Base-by-base conservation (phyloP, 1,284 basidiomycete genomes). In the Ceratobasidium sp. region DNA sequence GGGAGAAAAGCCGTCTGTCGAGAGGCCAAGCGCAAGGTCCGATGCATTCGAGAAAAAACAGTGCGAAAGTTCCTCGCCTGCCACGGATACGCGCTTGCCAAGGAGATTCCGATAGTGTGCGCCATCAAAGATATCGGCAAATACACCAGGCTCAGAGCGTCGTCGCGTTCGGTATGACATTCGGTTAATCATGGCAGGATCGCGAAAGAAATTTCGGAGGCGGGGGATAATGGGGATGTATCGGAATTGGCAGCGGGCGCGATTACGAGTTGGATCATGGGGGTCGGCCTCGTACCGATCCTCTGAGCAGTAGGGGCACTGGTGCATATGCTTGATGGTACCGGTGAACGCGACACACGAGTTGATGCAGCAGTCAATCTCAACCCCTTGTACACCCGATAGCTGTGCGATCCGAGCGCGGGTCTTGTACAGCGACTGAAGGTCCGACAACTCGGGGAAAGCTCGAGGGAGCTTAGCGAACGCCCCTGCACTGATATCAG, bases 71-170 rank as follows among this genome's bases (percentile, higher is more conserved):
- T 52, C 5, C 0, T 32, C 27, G 1, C 55, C 55, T 54, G 34
- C 45, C 2, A 62, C 47, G 3, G 22, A 13, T 12, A 70, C 70
- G 1, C 50, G 15, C n/a, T 45, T 12, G 1, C 6, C 31, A n/a
- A 45, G 25, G 0, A 71, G 31, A 13, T 34, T 49, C 13, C 31
- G 53, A 49, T 72, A 70, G 27, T 58, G 69, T 8, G 13, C 5
- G 7, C 69, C 70, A 47, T 70, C 54, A 27, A 68, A 72, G 15
- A 72, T 71, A 49, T 72, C 57, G 13, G 13, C n/a, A 17, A 55
- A 47, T 2, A 40, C 38, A 6, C 57, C 65, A 3, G 29, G 2
- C 7, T 47, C 27, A 8, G 29, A 8, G 15, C 52, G 10, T 20
- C 29, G 58, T 3, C 32, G 4, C 2, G 1, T 20, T 20, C 70